Base-by-base conservation (phyloP, 305 asterid genomes). In the Ilex paraguariensis region DNA sequence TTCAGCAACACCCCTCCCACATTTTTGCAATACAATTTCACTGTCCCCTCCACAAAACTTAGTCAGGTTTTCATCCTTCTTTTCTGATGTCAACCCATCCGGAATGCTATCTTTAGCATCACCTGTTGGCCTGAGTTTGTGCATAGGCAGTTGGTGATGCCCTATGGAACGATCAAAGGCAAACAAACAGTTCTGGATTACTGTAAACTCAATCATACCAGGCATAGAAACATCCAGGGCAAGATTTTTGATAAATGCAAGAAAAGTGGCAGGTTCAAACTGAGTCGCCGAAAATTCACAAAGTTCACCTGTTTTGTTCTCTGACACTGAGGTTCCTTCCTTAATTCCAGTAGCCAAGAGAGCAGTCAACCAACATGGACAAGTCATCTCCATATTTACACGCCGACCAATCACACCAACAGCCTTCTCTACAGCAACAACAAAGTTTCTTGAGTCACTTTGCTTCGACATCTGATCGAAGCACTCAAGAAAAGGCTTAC, bases 111-210 rank as follows among this genome's bases (percentile, higher is more conserved):
- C 70, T 52, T 63, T 69, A 67, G 65, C 59, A 55, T 77, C 82
- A 70, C 65, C 56, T 53, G 75, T 65, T 50, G 79, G 75, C 66
- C 75, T 70, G 64, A 90, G 84, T 76, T 70, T 66, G 57, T 79
- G 83, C 79, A 84, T 15, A 67, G 92, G 88, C 75, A 88, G 61
- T 56, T 83, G 86, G 40, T 6, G 53, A 69, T 89, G 98, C 67
- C 98, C 98, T 36, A 78, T 31, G 14, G 95, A 87, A 64, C 67
- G 59, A 69, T 79, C 82, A 80, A 80, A 88, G 17, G 88, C 83
- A 0, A 83, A 79, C 51, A 91, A 73, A 57, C 82, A 66, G 54
- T 69, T 83, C 78, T 81, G 81, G 61, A 73, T 63, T 21, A 80
- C 69, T 21, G 65, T 68, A 65, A 83, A 59, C 64, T 86, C 82